Conservation (phyloP, 169 alveolate species). For the Cryptosporidium parvum region DNA sequence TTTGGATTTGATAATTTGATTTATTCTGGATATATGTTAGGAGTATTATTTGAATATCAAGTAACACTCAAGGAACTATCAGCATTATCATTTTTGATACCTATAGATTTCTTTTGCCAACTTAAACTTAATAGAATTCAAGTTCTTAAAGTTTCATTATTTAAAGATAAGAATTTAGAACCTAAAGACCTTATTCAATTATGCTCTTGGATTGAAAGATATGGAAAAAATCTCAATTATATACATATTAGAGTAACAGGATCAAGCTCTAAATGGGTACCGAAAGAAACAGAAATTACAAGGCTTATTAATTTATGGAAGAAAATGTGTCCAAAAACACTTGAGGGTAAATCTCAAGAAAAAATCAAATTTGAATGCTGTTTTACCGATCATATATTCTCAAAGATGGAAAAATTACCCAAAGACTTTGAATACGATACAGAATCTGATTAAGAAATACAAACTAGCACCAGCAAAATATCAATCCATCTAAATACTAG, state of each 20-base stretch:
- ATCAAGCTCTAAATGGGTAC: slow-evolving; percentile 55
- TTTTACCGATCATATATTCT: slow-evolving; percentile 49
- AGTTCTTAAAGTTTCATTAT: slow-evolving; percentile 21
- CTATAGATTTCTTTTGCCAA: slow-evolving; percentile 18
- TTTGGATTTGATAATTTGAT: slow-evolving; percentile 66
- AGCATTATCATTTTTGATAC: slow-evolving; percentile 33
- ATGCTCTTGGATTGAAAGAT: slow-evolving; percentile 36
- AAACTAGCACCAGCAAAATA: background rate
- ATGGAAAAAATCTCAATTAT: slow-evolving; percentile 6
- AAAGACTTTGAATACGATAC: slow-evolving; percentile 2
- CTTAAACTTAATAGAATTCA: slow-evolving; percentile 6
- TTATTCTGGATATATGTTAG: slow-evolving; percentile 59
- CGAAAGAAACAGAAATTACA: slow-evolving; percentile 17
- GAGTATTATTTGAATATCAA: slow-evolving; percentile 28
- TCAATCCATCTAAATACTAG: background rate
- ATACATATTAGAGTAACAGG: slow-evolving; percentile 69
- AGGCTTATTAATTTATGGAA: slow-evolving; percentile 20
- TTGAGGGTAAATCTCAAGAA: background rate
- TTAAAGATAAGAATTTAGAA: slow-evolving; percentile 25
- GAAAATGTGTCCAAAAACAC: slow-evolving; percentile 45
- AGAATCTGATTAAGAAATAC: slow-evolving; percentile 16
- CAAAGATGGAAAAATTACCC: slow-evolving; percentile 15
- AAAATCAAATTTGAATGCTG: slow-evolving; percentile 57
- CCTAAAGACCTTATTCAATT: slow-evolving; percentile 12
- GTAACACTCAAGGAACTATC: slow-evolving; percentile 11